Base-by-base conservation (phyloP, 345 rosid genomes). In the Eucalyptus paniculata region DNA sequence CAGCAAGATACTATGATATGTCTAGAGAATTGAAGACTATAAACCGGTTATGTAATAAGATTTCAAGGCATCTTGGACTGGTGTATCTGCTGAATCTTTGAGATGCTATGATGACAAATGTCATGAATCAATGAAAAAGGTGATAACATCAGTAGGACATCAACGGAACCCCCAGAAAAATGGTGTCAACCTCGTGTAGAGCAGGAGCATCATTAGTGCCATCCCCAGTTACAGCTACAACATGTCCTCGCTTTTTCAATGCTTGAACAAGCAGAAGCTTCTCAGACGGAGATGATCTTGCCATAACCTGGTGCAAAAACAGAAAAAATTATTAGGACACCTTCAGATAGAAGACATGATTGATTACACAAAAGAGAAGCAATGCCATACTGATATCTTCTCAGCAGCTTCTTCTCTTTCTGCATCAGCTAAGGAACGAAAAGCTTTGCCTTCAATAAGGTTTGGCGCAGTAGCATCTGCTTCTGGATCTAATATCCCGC, bases 261-360 rank as follows among this genome's bases (percentile, higher is more conserved):
- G 93, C 92, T 91, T 93, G 95, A 58, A 93, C 95, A 18, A 93
- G 91, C 90, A 93, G 90, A 88, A 93, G 93, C 90, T 93, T 93
- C 90, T 97, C 99, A 72, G 88, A 96, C 9, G 99, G 99, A 88
- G 99, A 96, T 45, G 99, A 97, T 88, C 99, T 94, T 87, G 94
- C 99, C 99, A 97, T 97, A 88, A 97, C 99, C 99, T 97, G 90
- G 30, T 40, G 47, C 50, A 90, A 47, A 30, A 88, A 85, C 45
- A 37, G 45, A 53, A 56, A 13, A 88, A 8, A 88, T 21, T 86
- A 47, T n/a, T n/a, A n/a, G n/a, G 50, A 67, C 1, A 50, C 34
- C 21, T 50, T 60, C 44, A 49, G 0, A 82, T 24, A 34, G 30
- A 34, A 86, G 58, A 87, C 47, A n/a, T 19, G 37, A 88, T 50